A percentile compares a stretch with the other conserved stretches of the same genome.
Conservation (phyloP, 768 basidiomycete species). For the Saitozyma sp. region DNA sequence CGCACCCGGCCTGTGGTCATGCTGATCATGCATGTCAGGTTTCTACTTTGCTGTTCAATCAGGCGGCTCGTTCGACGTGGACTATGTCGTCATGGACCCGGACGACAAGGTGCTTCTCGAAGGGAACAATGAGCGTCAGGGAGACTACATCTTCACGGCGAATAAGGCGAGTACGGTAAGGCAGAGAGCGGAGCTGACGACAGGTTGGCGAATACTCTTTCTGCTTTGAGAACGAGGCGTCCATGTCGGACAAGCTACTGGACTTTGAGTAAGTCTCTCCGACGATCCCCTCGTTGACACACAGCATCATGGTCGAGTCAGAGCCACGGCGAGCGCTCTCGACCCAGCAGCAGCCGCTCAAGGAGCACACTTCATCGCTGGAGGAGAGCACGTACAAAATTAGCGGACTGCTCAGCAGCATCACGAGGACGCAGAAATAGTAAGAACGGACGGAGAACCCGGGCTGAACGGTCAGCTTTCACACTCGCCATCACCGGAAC, state of each 20-base stretch:
- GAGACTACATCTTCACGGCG: slow-evolving; percentile 95
- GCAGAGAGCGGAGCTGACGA: background rate
- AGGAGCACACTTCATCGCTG: slow-evolving; percentile 86
- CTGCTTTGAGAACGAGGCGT: slow-evolving; percentile 98
- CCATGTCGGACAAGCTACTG: slow-evolving; percentile 82
- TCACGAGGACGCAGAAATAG: slow-evolving; percentile 93
- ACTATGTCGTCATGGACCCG: slow-evolving; percentile 90
- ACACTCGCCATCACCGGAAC: slow-evolving; percentile 90
- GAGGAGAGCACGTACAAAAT: slow-evolving; percentile 95
- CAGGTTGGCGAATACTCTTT: slow-evolving; percentile 64
- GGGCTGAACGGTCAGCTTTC: slow-evolving; percentile 63
- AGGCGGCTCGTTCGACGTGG: slow-evolving; percentile 93
- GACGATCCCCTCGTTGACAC: slow-evolving; percentile 58
- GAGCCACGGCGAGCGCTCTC: slow-evolving; percentile 88
- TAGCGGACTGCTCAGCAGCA: slow-evolving; percentile 78
- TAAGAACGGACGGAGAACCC: slow-evolving; percentile 55
- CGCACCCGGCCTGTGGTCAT: background rate
- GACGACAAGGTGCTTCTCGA: slow-evolving; percentile 83
- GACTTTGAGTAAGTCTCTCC: slow-evolving; percentile 57
- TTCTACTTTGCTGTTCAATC: slow-evolving; percentile 99
- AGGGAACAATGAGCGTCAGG: slow-evolving; percentile 84
- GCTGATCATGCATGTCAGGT: slow-evolving; percentile 53
- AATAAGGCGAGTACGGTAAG: slow-evolving; percentile 58
- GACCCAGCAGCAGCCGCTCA: slow-evolving; percentile 73
- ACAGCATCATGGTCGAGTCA: slow-evolving; percentile 91